A percentile compares a stretch with the other conserved stretches of the same genome.
Conservation (phyloP, 495 filamentous ascomycete species). For the Penicillium atrosanguineum region DNA sequence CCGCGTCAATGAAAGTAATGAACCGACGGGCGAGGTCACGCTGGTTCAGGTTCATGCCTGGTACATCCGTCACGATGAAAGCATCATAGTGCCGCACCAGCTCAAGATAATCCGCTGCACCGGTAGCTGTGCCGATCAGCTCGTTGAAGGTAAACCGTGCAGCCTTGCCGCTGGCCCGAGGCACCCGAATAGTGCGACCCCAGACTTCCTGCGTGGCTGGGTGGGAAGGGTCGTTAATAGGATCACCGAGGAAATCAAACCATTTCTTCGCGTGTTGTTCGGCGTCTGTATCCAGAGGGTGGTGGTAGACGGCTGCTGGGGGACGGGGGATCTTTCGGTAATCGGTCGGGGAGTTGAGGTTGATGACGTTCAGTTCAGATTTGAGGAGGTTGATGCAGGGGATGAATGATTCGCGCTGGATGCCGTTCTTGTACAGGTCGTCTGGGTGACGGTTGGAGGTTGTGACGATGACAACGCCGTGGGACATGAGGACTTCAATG, state of each 20-base stretch:
- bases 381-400: slow-evolving; percentile 93
- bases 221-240: slow-evolving; percentile 72
- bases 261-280: slow-evolving; percentile 82
- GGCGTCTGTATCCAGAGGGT: slow-evolving; percentile 78
- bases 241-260: slow-evolving; percentile 91
- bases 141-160: slow-evolving; percentile 90
- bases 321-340: slow-evolving; percentile 96
- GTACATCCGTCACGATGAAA: slow-evolving; percentile 88
- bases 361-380: slow-evolving; percentile 77
- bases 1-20: slow-evolving; percentile 95
- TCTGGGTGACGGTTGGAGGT: slow-evolving; percentile 96
- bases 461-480: slow-evolving; percentile 93
- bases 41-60: slow-evolving; percentile 80
- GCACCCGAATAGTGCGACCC: slow-evolving; percentile 87
- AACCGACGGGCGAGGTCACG: slow-evolving; percentile 91
- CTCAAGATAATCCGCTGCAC: slow-evolving; percentile 94
- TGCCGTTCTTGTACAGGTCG: slow-evolving; percentile 96
- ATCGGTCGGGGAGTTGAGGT: slow-evolving; percentile 91
- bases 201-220: slow-evolving; percentile 80
- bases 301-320: slow-evolving; percentile 86
- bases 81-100: slow-evolving; percentile 86
- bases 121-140: slow-evolving; percentile 80
- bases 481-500: slow-evolving; percentile 85
- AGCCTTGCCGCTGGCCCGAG: slow-evolving; percentile 79
- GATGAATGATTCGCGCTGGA: slow-evolving; percentile 92